A percentile compares a stretch with the other conserved stretches of the same genome.
These are phyloP conservation scores for Nemania sp. DNA, from an alignment of 2,329 filamentous ascomycete genomes.

Conservation along the genomic window DNA sequence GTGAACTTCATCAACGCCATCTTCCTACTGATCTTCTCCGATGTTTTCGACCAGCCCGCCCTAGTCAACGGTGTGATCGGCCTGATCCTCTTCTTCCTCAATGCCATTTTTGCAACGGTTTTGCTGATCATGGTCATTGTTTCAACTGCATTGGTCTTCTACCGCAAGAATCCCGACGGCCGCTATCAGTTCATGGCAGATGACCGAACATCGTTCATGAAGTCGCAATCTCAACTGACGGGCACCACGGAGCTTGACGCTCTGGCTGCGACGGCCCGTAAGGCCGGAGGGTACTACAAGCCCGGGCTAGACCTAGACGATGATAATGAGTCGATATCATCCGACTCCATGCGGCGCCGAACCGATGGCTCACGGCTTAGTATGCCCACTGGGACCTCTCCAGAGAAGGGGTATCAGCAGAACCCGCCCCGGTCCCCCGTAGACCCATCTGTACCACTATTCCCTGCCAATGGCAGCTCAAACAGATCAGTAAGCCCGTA, in stretches of 20 bases:
- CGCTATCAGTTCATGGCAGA: conserved; percentile 92
- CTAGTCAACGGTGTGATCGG: conserved; percentile 86
- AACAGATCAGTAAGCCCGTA: conserved; percentile 49
- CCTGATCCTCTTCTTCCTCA: conserved; percentile 84
- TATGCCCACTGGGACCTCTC: conserved; percentile 35
- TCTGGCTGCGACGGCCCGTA: conserved; percentile 82
- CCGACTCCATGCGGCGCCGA: conserved; percentile 61
- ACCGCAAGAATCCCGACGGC: conserved; percentile 87
- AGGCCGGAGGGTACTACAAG: conserved; percentile 69
- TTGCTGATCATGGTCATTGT: conserved; percentile 83
- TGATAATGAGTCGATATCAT: conserved; percentile 74
- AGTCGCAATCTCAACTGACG: conserved; percentile 80
- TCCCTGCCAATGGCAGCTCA: conserved; percentile 55
- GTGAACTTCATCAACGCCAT: conserved; percentile 86
- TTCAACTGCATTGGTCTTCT: conserved; percentile 72
- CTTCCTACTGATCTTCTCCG: conserved; percentile 85
- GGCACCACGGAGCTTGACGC: conserved; percentile 83
- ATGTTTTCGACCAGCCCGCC: conserved; percentile 80
- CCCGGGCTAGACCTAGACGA: conserved; percentile 75
- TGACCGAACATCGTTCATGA: conserved; percentile 90
- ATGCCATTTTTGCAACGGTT: conserved; percentile 80
- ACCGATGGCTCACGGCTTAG: conserved; percentile 47
- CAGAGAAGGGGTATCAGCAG: conserved; percentile 42
- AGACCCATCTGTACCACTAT: conserved; percentile 64
- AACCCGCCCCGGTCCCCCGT: conserved; percentile 60